A percentile compares a stretch with the other conserved stretches of the same genome.
Conservation (phyloP, 2,329 filamentous ascomycete species). For the Microsporum canis region DNA sequence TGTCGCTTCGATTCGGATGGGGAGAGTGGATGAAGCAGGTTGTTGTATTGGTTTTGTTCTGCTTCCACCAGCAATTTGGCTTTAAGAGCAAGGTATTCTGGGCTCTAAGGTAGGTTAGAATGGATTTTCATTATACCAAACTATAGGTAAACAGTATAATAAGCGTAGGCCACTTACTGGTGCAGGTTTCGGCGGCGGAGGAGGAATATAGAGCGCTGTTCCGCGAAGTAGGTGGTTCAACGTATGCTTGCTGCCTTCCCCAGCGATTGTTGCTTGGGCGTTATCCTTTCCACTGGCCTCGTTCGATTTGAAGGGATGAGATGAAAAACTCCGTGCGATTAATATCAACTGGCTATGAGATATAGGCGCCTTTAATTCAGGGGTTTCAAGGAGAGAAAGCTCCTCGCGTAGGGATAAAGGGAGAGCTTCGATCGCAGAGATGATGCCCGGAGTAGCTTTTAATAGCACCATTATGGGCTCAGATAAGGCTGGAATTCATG, state of each 20-base stretch:
- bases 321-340: constrained; percentile 23
- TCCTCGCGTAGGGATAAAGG: constrained; percentile 22
- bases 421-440: constrained; percentile 29
- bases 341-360: constrained; percentile 33
- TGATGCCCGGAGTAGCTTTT: constrained; percentile 29
- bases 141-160: not conserved
- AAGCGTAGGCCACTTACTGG: constrained; percentile 44
- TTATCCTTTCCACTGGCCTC: not conserved
- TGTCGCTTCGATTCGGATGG: constrained; percentile 23
- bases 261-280: constrained; percentile 19
- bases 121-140: not conserved
- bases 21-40: constrained; percentile 57
- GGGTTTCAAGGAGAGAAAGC: constrained; percentile 25
- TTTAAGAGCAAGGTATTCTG: constrained; percentile 83
- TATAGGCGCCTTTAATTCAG: constrained; percentile 26
- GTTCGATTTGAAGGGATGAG: not conserved
- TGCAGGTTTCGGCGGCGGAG: constrained; percentile 66
- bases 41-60: constrained; percentile 70
- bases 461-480: constrained; percentile 32
- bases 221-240: constrained; percentile 63
- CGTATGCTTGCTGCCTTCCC: constrained; percentile 28
- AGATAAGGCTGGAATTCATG: not conserved
- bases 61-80: constrained; percentile 68
- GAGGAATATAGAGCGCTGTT: constrained; percentile 61
- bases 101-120: constrained; percentile 43